Conservation (phyloP, 139 green algal species). For the Spirogloea muscicola region DNA sequence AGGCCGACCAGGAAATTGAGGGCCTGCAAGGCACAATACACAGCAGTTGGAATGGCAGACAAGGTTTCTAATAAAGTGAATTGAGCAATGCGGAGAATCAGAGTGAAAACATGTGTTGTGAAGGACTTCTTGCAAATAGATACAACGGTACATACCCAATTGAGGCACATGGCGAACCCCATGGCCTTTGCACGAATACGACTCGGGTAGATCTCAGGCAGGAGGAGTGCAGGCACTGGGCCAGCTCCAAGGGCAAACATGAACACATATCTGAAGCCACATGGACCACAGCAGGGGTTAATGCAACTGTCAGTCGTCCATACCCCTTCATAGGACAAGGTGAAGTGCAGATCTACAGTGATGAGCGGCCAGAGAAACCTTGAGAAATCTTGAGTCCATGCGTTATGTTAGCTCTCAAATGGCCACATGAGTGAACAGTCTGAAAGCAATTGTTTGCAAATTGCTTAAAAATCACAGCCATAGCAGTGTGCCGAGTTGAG, state of each 20-base stretch:
- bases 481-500: too few relatives aligned
- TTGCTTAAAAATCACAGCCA: too few relatives aligned
- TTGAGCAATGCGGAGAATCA: not conserved
- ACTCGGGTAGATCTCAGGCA: slow-evolving; percentile 81
- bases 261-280: slow-evolving; percentile 69
- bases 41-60: too few relatives aligned
- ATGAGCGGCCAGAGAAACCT: not conserved
- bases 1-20: slow-evolving; percentile 27
- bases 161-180: not conserved
- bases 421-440: too few relatives aligned
- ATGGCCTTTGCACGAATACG: slow-evolving; percentile 66
- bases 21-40: slow-evolving; percentile 18
- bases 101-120: not conserved
- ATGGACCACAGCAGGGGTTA: not conserved
- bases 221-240: slow-evolving; percentile 83
- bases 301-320: not conserved
- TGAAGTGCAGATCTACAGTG: not conserved
- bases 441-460: too few relatives aligned
- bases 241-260: slow-evolving; percentile 84
- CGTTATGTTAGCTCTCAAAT: too few relatives aligned
- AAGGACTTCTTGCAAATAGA: not conserved
- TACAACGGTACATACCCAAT: slow-evolving; percentile 17
- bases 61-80: too few relatives aligned
- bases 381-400: not conserved
- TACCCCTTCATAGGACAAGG: slow-evolving; percentile 49